phyloP scores from a whole-genome alignment of 352 stramenopile species.

The Elongisporangium anandrum region DNA sequence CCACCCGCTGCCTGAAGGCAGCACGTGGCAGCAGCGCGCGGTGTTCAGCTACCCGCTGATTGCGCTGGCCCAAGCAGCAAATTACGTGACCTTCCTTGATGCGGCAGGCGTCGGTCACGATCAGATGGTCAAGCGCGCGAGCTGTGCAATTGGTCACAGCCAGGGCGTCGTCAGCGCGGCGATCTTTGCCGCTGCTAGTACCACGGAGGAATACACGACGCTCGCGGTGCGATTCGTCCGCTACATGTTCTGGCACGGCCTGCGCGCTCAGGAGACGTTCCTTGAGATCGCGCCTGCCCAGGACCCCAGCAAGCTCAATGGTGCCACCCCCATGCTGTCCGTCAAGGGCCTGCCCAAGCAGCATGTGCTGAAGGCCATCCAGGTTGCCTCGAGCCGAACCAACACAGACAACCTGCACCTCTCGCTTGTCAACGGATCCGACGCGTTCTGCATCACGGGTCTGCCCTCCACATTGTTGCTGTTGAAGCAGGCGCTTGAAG shows the following conservation, averaged over 20 bases:
- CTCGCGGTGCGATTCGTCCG: conserved; percentile 44
- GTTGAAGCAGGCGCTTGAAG: conserved; percentile 48
- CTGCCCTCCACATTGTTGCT: conserved; percentile 45
- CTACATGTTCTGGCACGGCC: conserved; percentile 83
- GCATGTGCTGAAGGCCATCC: conserved; percentile 50
- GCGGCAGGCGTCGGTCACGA: conserved; percentile 47
- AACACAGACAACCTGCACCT: conserved; percentile 54
- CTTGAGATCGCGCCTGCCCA: conserved; percentile 23
- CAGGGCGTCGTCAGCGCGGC: conserved; percentile 75
- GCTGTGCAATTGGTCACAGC: conserved; percentile 60
- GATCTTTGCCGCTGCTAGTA: conserved; percentile 57
- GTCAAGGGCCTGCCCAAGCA: conserved; percentile 52
- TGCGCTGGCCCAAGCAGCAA: conserved; percentile 65
- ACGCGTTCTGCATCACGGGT: conserved; percentile 68
- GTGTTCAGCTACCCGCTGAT: conserved; percentile 81
- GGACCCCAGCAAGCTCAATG: conserved; percentile 16
- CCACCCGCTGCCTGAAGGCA: conserved; percentile 4
- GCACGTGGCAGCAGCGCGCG: conserved; percentile 35
- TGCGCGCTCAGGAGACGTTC: conserved; percentile 65
- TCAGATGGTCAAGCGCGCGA: conserved; percentile 37
- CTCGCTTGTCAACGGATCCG: conserved; percentile 62
- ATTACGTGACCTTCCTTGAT: conserved; percentile 73
- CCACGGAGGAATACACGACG: conserved; percentile 38
- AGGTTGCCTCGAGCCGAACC: conserved; percentile 37
- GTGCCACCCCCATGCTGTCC: conserved; percentile 66